Evolutionary conservation across 192 early-diverging fungal genomes (phyloP), one percentile per base, ranked within the genome.

Genomic region (Coemansia umbellata): DNA sequence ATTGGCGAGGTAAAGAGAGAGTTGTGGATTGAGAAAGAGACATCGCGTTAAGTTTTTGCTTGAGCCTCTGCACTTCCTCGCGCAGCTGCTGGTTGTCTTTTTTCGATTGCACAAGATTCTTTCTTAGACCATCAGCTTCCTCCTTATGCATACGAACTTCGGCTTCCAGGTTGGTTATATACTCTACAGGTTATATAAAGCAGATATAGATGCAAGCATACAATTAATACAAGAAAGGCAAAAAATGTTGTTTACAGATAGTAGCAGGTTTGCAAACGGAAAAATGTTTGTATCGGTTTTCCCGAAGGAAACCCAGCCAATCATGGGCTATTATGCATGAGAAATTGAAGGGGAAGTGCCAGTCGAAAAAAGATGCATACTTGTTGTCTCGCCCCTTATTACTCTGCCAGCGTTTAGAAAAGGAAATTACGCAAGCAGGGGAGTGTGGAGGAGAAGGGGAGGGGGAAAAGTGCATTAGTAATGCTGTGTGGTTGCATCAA

Each of bases 121-220:
- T 39, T 31, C 77, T 66, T 42, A 80, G 43, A 0, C 79, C 69
- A 17, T 79, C 73, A 21, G 63, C 66, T 42, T 84, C 83, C 13
- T 71, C 65, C 50, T 80, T 71, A 22, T 80, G 69, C 41, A 74
- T 56, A 26, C 78, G 70, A 21, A 84, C 72, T 59, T 87, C 79
- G 40, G 42, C 71, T 60, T 85, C 84, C 33, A 87, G 67, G 5
- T 73, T 78, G 17, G 75, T 69, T 48, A 87, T 83, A 54, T 87
- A 85, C 49, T 80, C 69, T 72, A 72, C 61, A 56, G n/a, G n/a
- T n/a, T n/a, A n/a, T n/a, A n/a, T n/a, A n/a, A n/a, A n/a, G n/a
- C n/a, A n/a, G n/a, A n/a, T n/a, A n/a, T n/a, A n/a, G n/a, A n/a
- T n/a, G n/a, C n/a, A n/a, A n/a, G n/a, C n/a, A n/a, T n/a, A n/a